A percentile compares a stretch with the other conserved stretches of the same genome.
These are phyloP conservation scores for Elongisporangium anandrum DNA, from an alignment of 352 stramenopile species.

Conservation along the genomic window DNA sequence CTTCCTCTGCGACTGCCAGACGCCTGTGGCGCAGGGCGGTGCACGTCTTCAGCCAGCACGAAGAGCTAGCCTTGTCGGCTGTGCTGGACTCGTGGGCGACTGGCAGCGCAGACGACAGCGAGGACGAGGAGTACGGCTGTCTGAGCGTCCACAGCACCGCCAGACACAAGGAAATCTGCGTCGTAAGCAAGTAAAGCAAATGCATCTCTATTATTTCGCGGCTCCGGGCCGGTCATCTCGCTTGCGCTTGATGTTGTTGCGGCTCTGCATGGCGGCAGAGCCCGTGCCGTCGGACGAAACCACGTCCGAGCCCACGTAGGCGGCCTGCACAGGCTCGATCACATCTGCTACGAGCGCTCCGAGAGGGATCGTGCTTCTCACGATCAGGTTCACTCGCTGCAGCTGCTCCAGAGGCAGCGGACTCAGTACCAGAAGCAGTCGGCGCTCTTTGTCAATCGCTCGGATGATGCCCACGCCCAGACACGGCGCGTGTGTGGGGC, in stretches of 20 bases:
- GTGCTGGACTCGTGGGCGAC: neutral
- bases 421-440: conserved; percentile 61
- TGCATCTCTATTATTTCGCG: neutral
- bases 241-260: conserved; percentile 87
- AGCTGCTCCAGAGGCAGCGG: conserved; percentile 51
- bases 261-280: conserved; percentile 75
- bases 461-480: conserved; percentile 66
- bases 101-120: neutral
- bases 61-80: neutral
- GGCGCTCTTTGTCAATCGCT: conserved; percentile 43
- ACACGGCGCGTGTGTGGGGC: conserved; percentile 52
- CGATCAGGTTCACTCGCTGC: conserved; percentile 64
- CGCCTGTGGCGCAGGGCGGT: neutral
- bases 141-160: neutral
- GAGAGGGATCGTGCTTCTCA: conserved; percentile 62
- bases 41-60: neutral
- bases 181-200: neutral
- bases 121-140: neutral
- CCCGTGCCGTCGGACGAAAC: conserved; percentile 69
- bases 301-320: conserved; percentile 70
- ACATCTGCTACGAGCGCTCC: conserved; percentile 49
- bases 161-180: neutral
- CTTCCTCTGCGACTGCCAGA: neutral
- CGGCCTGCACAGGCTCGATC: conserved; percentile 31
- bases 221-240: conserved; percentile 22